Evolutionary conservation across 306 rosid species (phyloP), one percentile per base, ranked within the genome.

Genomic region (Pachyrhizus erosus): DNA sequence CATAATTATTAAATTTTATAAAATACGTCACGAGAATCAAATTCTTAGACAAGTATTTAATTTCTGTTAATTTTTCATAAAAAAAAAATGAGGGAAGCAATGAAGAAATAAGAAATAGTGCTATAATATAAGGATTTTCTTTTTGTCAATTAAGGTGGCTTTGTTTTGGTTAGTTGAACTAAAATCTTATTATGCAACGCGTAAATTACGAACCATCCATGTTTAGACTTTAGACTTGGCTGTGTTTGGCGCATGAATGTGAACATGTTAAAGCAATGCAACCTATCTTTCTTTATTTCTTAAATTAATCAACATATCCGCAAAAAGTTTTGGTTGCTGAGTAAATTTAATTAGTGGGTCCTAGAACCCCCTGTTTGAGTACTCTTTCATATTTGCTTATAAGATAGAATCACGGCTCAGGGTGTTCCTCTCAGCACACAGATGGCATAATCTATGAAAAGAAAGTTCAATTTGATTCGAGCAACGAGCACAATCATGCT

Each of bases 401-500:
- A 43, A 60, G 61, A 58, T 1, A 17, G 64, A 57, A 75, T 80
- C 42, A 70, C 61, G 43, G 51, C 46, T 39, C 7, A 5, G 9
- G 3, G 14, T 60, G 37, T 80, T 57, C 64, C 45, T 54, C 27
- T 12, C 21, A 80, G 81, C n/a, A n/a, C n/a, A n/a, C n/a, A n/a
- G n/a, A n/a, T n/a, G n/a, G n/a, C 61, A 66, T 55, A 78, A 65
- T 72, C 76, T 65, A 64, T 33, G 73, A 67, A 49, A 51, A 51
- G 29, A 58, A 29, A 34, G 67, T 42, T 54, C 51, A 73, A 66
- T 60, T 31, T 43, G 31, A 85, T 82, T 83, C 67, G 18, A 76
- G 58, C 48, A 79, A 82, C 21, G 26, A 20, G 68, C 71, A 80
- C 86, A 84, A 86, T 92, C 76, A 87, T 86, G 84, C 81, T 73